phyloP scores from a whole-genome alignment of 1,139 yeast genomes.

The Chernovozyma sophiae-reginae region DNA sequence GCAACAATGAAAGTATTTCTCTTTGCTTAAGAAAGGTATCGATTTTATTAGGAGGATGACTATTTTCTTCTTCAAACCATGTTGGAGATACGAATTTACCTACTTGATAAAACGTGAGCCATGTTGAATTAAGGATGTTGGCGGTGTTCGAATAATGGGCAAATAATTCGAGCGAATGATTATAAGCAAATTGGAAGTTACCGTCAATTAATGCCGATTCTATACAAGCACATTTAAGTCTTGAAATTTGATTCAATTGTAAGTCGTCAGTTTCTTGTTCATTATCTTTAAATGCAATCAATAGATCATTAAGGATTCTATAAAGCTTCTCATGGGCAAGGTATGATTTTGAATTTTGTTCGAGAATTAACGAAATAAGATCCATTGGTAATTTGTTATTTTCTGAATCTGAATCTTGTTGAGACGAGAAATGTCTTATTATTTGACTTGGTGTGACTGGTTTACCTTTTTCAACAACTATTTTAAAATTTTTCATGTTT shows the following conservation, averaged over 20 bases:
- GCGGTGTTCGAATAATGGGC: slow-evolving; percentile 14
- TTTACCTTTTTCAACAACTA: slow-evolving; percentile 28
- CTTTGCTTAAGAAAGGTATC: slow-evolving; percentile 38
- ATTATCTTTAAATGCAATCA: neutral
- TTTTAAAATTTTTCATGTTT: slow-evolving; percentile 33
- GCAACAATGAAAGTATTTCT: slow-evolving; percentile 42
- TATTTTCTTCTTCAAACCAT: slow-evolving; percentile 34
- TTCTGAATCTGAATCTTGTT: slow-evolving; percentile 5
- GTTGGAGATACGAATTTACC: slow-evolving; percentile 51
- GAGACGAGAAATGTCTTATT: slow-evolving; percentile 17
- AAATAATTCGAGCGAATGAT: slow-evolving; percentile 28
- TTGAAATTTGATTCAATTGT: slow-evolving; percentile 13
- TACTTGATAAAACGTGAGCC: slow-evolving; percentile 64
- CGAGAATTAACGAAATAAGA: slow-evolving; percentile 40
- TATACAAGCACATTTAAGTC: slow-evolving; percentile 48
- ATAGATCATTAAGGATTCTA: slow-evolving; percentile 37
- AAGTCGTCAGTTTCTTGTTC: neutral
- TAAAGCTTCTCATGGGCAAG: slow-evolving; percentile 42
- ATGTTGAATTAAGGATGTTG: slow-evolving; percentile 23
- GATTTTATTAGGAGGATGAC: slow-evolving; percentile 16
- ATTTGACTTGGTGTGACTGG: slow-evolving; percentile 28
- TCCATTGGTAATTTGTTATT: slow-evolving; percentile 21
- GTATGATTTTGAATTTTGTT: slow-evolving; percentile 53
- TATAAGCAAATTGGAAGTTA: slow-evolving; percentile 53
- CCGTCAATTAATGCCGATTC: slow-evolving; percentile 53